phyloP scores from a whole-genome alignment of 352 stramenopile species.

The Phytopythium ostracodes region DNA sequence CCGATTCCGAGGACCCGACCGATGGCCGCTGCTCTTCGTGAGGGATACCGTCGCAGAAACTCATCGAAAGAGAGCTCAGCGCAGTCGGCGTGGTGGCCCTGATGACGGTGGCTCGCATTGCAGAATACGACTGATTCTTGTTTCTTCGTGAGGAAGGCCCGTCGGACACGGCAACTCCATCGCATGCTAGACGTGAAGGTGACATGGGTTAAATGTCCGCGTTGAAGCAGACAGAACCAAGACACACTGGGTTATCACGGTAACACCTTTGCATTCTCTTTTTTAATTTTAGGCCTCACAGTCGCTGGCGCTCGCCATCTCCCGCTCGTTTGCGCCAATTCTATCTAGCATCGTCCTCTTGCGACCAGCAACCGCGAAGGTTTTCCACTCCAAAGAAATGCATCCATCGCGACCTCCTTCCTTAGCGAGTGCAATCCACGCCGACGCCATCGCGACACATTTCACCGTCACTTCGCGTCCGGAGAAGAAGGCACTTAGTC shows the following conservation, averaged over 20 bases:
- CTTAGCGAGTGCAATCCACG: slow-evolving; percentile 10
- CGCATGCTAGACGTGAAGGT: no score
- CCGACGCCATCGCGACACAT: slow-evolving; percentile 5
- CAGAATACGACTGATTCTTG: no score
- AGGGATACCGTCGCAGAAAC: no score
- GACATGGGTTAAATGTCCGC: no score
- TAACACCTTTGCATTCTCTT: background rate
- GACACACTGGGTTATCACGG: background rate
- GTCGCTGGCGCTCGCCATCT: background rate
- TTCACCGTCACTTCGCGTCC: background rate
- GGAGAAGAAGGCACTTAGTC: slow-evolving; percentile 37
- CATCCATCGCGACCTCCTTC: slow-evolving; percentile 7
- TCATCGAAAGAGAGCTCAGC: no score
- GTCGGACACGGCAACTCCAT: no score
- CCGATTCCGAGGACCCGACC: no score
- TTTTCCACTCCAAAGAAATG: background rate
- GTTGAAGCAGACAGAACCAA: no score
- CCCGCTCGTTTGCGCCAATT: slow-evolving; percentile 2
- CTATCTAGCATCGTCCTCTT: slow-evolving; percentile 1
- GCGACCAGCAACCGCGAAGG: background rate
- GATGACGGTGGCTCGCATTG: no score
- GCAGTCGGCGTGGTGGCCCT: no score
- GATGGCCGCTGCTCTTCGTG: no score
- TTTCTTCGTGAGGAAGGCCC: no score
- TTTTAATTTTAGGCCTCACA: background rate